phyloP scores from a whole-genome alignment of 2,329 filamentous ascomycete genomes.

The Uncinocarpus reesii region DNA sequence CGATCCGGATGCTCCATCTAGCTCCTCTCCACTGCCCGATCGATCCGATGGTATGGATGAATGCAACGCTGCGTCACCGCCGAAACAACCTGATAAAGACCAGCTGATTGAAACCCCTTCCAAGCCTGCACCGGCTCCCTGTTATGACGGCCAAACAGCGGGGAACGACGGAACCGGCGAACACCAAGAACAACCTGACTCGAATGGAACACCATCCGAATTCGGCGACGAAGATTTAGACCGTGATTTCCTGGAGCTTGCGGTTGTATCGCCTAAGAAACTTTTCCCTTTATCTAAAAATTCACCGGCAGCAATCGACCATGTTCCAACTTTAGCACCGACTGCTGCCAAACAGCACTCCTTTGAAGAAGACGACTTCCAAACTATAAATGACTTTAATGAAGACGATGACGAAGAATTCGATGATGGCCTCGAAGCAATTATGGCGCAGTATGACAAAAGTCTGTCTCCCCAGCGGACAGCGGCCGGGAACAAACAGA shows the following conservation, averaged over 20 bases:
- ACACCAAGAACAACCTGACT: background rate
- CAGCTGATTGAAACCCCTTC: slow-evolving; percentile 22
- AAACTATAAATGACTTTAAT: slow-evolving; percentile 50
- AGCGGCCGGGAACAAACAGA: background rate
- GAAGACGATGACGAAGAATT: slow-evolving; percentile 58
- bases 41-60: slow-evolving; percentile 25
- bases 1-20: slow-evolving; percentile 28
- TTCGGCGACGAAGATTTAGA: slow-evolving; percentile 42
- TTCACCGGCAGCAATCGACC: background rate
- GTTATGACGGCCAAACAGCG: background rate
- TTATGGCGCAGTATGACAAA: slow-evolving; percentile 46
- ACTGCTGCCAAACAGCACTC: background rate
- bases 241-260: slow-evolving; percentile 35
- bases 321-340: background rate
- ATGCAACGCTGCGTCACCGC: slow-evolving; percentile 26
- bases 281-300: background rate
- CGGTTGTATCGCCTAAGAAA: slow-evolving; percentile 11
- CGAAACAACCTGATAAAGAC: slow-evolving; percentile 16
- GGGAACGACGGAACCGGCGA: background rate
- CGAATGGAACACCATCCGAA: slow-evolving; percentile 31
- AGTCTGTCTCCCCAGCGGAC: slow-evolving; percentile 13
- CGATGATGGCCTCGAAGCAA: slow-evolving; percentile 48
- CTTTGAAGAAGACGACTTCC: slow-evolving; percentile 20
- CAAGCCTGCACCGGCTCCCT: slow-evolving; percentile 1
- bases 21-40: slow-evolving; percentile 37